Percentiles rank a stretch among this genome's conserved stretches.
phyloP scores from a whole-genome alignment of 2,329 filamentous ascomycete species.

The Tolypocladium sp. region DNA sequence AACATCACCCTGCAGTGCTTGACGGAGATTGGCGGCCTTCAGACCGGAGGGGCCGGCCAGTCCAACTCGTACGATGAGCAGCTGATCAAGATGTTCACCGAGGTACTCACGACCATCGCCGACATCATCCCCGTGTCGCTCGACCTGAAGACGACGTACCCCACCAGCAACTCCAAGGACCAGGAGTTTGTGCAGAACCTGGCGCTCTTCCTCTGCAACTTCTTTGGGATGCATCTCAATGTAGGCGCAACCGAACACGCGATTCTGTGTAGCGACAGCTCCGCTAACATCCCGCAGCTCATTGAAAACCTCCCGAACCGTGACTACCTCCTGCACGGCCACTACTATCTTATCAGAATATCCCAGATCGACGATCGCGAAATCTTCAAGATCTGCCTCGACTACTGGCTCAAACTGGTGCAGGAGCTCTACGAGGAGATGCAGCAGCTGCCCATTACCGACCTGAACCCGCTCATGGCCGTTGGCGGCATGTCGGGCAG shows the following conservation, averaged over 20 bases:
- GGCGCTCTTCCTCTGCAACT: conserved; percentile 92
- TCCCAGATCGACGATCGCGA: conserved; percentile 98
- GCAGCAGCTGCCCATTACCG: conserved; percentile 89
- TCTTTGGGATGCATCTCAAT: conserved; percentile 86
- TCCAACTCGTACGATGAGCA: conserved; percentile 82
- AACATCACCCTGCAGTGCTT: conserved; percentile 95
- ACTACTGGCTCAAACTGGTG: conserved; percentile 98
- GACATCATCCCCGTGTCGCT: conserved; percentile 86
- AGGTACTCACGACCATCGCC: conserved; percentile 85
- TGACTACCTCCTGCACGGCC: conserved; percentile 89
- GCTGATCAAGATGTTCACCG: conserved; percentile 96
- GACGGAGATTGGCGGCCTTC: conserved; percentile 91
- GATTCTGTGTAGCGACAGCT: background rate
- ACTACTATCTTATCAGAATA: conserved; percentile 97
- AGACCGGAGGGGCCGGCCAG: conserved; percentile 63
- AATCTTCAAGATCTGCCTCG: conserved; percentile 98
- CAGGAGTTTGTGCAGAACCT: conserved; percentile 98
- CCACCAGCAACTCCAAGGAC: conserved; percentile 81
- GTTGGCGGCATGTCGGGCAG: conserved; percentile 67
- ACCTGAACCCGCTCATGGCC: conserved; percentile 80
- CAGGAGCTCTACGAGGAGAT: conserved; percentile 98
- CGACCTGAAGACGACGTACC: conserved; percentile 86
- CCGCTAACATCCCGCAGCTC: conserved; percentile 40
- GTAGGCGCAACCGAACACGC: conserved; percentile 33
- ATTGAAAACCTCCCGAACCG: conserved; percentile 94